Conservation (phyloP, 306 rosid genomes). For the Corylus heterophylla region DNA sequence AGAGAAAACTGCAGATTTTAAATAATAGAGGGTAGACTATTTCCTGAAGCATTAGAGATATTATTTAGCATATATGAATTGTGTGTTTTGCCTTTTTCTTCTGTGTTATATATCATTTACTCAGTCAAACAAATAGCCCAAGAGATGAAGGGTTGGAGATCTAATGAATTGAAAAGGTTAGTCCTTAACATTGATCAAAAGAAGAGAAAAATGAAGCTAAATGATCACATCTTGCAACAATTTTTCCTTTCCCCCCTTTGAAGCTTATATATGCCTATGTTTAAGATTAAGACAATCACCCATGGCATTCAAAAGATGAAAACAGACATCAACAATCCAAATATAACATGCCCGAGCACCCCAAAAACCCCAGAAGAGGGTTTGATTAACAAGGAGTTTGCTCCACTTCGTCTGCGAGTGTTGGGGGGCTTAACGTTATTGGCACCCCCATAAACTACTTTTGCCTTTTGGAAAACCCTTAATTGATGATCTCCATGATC, state of each 20-base stretch:
- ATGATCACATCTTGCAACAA: background rate
- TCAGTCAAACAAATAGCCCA: background rate
- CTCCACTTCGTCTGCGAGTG: background rate
- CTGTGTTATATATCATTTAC: too few species aligned
- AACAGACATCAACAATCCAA: conserved; percentile 31
- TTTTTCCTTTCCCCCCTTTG: background rate
- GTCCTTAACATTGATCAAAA: background rate
- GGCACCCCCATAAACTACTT: conserved; percentile 36
- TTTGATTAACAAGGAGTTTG: conserved; percentile 26
- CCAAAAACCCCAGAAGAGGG: conserved; percentile 28
- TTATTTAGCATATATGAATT: background rate
- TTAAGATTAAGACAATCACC: background rate
- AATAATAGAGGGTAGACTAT: background rate
- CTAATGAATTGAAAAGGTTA: background rate
- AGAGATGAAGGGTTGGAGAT: background rate
- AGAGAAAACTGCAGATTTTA: too few species aligned
- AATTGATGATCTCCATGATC: conserved; percentile 26
- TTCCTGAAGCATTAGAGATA: background rate
- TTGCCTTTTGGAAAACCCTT: conserved; percentile 18
- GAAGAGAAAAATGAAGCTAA: background rate
- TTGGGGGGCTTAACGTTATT: conserved; percentile 34
- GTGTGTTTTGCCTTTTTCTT: background rate
- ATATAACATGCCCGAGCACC: conserved; percentile 18
- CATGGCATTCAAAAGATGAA: conserved; percentile 22
- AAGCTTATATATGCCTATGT: background rate